Evolutionary conservation across 805 yeast genomes (phyloP), one percentile per base, ranked within the genome.

Genomic region (Wickerhamiella slavikovae): DNA sequence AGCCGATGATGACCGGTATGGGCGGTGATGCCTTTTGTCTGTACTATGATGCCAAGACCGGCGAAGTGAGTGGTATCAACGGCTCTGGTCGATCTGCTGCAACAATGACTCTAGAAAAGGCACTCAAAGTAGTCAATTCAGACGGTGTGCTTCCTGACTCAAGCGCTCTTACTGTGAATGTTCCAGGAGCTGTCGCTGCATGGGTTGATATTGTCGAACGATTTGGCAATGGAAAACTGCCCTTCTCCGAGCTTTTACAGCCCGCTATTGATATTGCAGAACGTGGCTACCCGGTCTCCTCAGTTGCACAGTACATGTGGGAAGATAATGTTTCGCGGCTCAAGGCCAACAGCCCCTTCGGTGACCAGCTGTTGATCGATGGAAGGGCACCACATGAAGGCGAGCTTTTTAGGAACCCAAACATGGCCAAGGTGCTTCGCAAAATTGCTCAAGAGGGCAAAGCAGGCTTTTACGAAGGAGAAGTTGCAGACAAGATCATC

Each of bases 161-260:
- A 18, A 70, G 78, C 2, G 62, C 69, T 3, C 67, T 66, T 34
- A 51, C 73, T 0, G 66, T 71, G 5, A 71, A 70, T 29, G 82
- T 76, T 4, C 89, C 89, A 0, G 91, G 91, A 4, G 72, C 79
- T 1, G 60, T 75, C 28, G 78, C 79, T 4, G 85, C 79, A 1
- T 77, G 89, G 89, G 46, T 60, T 26, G 89, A 76, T 47, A 64
- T 78, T 3, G 52, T 64, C 22, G 69, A 66, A 24, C 54, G 50
- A 34, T 76, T 82, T 78, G 89, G 91, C 1, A 67, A 76, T 17
- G 75, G 76, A 2, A 66, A 65, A 5, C 66, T 76, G 9, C 41
- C 68, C 0, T 48, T 75, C 40, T 64, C 48, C 2, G 70, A 75
- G 34, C 58, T 72, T 18, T 37, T 51, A 14, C 40, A 37, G 23